Percentiles rank a stretch among this genome's conserved stretches.
Conservation (phyloP, 768 basidiomycete species). For the Rhodotorula diobovata region DNA sequence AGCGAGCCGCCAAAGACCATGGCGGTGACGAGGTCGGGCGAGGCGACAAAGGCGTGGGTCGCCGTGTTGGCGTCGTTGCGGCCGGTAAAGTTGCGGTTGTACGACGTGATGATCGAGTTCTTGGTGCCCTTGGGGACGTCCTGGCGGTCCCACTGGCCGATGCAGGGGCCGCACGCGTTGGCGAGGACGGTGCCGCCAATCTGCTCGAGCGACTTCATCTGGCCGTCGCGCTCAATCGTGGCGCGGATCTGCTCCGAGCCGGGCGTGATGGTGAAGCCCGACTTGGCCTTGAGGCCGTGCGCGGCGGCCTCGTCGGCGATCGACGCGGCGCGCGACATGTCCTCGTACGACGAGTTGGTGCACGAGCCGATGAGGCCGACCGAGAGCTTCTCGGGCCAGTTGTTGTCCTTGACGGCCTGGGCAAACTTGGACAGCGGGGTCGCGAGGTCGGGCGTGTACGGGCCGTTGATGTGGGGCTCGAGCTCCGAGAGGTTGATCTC, state of each 20-base stretch:
- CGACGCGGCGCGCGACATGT: conserved; percentile 95
- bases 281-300: conserved; percentile 83
- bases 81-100: conserved; percentile 99
- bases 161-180: conserved; percentile 98
- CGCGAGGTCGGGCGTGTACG: conserved; percentile 99
- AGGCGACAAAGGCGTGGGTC: conserved; percentile 92
- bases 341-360: conserved; percentile 99
- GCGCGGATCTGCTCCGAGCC: conserved; percentile 98
- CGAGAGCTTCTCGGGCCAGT: conserved; percentile 94
- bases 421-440: conserved; percentile 97
- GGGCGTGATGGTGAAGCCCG: conserved; percentile 95
- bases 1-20: conserved; percentile 91
- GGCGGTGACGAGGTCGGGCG: conserved; percentile 92
- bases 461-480: conserved; percentile 98
- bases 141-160: conserved; percentile 96
- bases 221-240: conserved; percentile 93
- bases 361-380: conserved; percentile 98
- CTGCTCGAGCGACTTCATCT: conserved; percentile 77
- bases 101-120: conserved; percentile 99
- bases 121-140: conserved; percentile 94
- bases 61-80: conserved; percentile 99
- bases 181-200: conserved; percentile 91
- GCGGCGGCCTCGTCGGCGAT: conserved; percentile 82
- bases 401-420: conserved; percentile 82
- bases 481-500: conserved; percentile 95